Evolutionary conservation across 2,329 filamentous ascomycete species (phyloP).

Genomic region (Colletotrichum musicola): DNA sequence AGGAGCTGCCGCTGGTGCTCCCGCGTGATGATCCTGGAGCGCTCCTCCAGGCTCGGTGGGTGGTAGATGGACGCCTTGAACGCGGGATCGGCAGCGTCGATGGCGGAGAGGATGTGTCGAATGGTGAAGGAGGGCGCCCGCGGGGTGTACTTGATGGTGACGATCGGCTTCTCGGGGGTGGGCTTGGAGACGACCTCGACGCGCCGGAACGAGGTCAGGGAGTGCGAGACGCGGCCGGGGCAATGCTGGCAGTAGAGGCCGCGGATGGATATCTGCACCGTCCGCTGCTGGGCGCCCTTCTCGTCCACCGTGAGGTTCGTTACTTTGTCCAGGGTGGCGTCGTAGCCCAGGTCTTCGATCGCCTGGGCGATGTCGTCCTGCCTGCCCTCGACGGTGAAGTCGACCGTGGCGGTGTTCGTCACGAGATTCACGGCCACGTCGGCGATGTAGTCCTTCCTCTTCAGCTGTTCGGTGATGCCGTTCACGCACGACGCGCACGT

Average conservation of each 20-base stretch:
- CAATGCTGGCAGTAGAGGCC: slow-evolving; percentile 84
- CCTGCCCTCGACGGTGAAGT: slow-evolving; percentile 52
- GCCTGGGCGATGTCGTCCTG: slow-evolving; percentile 45
- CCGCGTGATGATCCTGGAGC: slow-evolving; percentile 78
- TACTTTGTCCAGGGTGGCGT: slow-evolving; percentile 64
- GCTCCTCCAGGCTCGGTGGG: slow-evolving; percentile 85
- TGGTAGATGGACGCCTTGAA: slow-evolving; percentile 81
- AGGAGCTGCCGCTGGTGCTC: slow-evolving; percentile 78
- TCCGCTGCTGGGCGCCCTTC: slow-evolving; percentile 56
- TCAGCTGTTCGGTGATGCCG: slow-evolving; percentile 70
- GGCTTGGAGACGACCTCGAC: slow-evolving; percentile 68
- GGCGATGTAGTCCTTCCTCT: slow-evolving; percentile 66
- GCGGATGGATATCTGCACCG: slow-evolving; percentile 74
- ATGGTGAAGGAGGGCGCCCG: slow-evolving; percentile 78
- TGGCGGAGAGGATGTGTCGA: slow-evolving; percentile 76
- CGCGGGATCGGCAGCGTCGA: slow-evolving; percentile 73
- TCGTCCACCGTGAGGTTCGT: slow-evolving; percentile 47
- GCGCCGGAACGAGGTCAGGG: slow-evolving; percentile 64
- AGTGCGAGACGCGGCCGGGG: slow-evolving; percentile 68
- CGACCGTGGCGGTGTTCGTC: slow-evolving; percentile 69
- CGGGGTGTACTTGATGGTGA: slow-evolving; percentile 80
- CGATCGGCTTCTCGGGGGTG: slow-evolving; percentile 72
- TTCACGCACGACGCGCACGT: slow-evolving; percentile 78
- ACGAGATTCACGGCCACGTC: slow-evolving; percentile 68
- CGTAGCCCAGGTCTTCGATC: slow-evolving; percentile 69